Base-by-base conservation (phyloP, 2,329 filamentous ascomycete species). In the Fusarium anguioides region DNA sequence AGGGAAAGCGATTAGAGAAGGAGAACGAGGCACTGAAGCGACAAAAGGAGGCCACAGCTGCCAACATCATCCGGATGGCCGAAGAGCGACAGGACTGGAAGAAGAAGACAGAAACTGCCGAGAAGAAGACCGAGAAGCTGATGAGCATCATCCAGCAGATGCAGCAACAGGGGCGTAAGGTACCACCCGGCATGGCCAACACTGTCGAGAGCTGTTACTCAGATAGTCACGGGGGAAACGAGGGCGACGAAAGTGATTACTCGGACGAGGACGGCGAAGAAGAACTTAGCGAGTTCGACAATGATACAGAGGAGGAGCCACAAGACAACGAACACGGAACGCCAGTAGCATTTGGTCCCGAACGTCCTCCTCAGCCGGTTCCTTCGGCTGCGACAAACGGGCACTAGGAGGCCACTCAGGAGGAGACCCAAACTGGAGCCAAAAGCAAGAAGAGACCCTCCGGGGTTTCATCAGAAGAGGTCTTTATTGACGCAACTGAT, bases 1-100 rank as follows among this genome's bases (percentile, higher is more conserved):
- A 98, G 82, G 97, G 95, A 8, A 97, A 97, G 80, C 90, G 94
- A 24, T 84, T 99, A 51, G 96, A 99, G 78, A 97, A 97, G 80
- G 96, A 99, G 75, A 98, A 99, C 74, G 91, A 96, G 72, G 91
- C 88, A 18, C 86, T 97, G 49, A 97, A 93, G 69, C 89, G 95
- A 55, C 97, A 97, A 79, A 95, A 97, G 78, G 94, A 97, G 72
- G 89, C 93, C 45, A 96, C 94, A 24, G 96, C 96, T 74, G 90
- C 92, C 69, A 98, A 97, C 78, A 97, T 99, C 75, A 88, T 97
- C 60, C 92, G 96, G 75, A 97, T 98, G 95, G 96, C 95, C 5
- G 94, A 97, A 78, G 95, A 98, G 78, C 90, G 96, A 52, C 92
- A 97, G 68, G 88, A 91, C 33, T 88, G 93, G 76, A 90, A 89